Conservation (phyloP, 129 eudicot species). For the Flaveria linearis region DNA sequence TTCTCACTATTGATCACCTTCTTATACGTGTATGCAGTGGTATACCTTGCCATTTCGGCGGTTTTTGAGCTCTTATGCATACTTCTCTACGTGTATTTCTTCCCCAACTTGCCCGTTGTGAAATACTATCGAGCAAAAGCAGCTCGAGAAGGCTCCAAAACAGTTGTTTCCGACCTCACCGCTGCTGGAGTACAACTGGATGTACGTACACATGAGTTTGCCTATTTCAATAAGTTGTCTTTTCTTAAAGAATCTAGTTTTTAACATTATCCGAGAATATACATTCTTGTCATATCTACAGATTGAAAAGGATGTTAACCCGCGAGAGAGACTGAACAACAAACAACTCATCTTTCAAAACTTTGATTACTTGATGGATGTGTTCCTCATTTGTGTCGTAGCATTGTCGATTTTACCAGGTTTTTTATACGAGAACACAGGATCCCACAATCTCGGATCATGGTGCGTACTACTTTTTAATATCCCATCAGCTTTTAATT, state of each 20-base stretch:
- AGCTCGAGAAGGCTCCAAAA: constrained; percentile 18
- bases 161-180: constrained; percentile 2
- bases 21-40: background rate
- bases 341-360: constrained; percentile 2
- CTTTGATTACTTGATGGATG: constrained; percentile 8
- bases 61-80: constrained; percentile 3
- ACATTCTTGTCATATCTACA: background rate
- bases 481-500: background rate
- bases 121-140: constrained; percentile 22
- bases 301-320: background rate
- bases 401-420: constrained; percentile 13
- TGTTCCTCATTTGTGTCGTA: constrained; percentile 9
- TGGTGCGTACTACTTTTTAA: background rate
- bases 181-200: constrained; percentile 1
- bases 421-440: constrained; percentile 5
- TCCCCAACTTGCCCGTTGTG: constrained; percentile 12
- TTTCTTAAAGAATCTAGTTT: background rate
- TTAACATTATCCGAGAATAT: background rate
- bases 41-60: constrained; percentile 4
- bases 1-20: background rate
- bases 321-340: constrained; percentile 1
- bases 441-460: constrained; percentile 16
- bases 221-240: constrained; percentile 6
- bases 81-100: constrained; percentile 1
- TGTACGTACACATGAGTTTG: background rate